Percentiles rank a stretch among this genome's conserved stretches.
These are phyloP conservation scores for Eucalyptus sp. DNA, from an alignment of 345 rosid genomes.

Conservation along the genomic window DNA sequence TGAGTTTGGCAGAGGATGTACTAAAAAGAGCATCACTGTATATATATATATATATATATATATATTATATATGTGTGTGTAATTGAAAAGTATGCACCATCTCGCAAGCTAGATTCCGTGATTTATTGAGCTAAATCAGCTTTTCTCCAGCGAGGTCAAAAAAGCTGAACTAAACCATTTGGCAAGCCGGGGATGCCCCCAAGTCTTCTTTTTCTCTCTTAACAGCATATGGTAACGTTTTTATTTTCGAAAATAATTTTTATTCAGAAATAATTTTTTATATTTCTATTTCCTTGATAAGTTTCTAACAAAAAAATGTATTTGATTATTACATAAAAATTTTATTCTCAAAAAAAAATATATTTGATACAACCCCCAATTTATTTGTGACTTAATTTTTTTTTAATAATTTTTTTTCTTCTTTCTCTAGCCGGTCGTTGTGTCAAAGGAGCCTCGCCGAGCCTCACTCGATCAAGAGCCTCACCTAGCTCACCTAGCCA, in stretches of 20 bases:
- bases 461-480: no score
- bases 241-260: no score
- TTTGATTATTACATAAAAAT: fast-evolving
- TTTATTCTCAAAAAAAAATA: no score
- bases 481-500: no score
- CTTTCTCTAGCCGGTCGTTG: fast-evolving
- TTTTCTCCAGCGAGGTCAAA: background rate
- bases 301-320: no score
- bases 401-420: fast-evolving
- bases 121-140: background rate
- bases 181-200: background rate
- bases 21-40: background rate
- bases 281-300: no score
- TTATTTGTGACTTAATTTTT: no score
- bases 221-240: no score
- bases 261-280: no score
- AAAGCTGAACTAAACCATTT: background rate
- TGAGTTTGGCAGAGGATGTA: background rate
- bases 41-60: no score
- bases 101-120: background rate
- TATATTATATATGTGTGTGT: background rate
- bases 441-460: fast-evolving
- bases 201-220: background rate
- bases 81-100: background rate
- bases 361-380: no score